Evolutionary conservation across 2,329 filamentous ascomycete genomes (phyloP).

Genomic region (Chrysosphaeria jannelii): DNA sequence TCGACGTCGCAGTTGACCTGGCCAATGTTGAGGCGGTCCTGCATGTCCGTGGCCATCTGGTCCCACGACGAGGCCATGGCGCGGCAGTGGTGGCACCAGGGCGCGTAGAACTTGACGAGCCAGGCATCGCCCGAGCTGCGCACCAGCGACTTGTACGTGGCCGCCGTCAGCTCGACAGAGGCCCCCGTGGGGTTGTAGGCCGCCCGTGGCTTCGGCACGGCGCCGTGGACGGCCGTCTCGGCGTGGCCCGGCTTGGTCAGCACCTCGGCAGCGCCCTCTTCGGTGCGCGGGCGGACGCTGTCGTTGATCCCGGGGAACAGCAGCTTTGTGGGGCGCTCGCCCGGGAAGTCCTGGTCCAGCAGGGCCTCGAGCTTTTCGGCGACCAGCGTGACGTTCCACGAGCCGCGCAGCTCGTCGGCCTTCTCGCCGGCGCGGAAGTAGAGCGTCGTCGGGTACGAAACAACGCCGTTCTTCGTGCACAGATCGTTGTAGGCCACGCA

Average conservation of each 20-base stretch:
- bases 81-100: constrained; percentile 91
- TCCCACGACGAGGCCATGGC: constrained; percentile 74
- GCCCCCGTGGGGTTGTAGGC: constrained; percentile 46
- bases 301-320: constrained; percentile 44
- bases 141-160: constrained; percentile 62
- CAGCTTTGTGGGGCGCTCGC: constrained; percentile 38
- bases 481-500: constrained; percentile 59
- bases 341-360: constrained; percentile 30
- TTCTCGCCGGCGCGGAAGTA: constrained; percentile 54
- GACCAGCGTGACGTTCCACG: constrained; percentile 33
- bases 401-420: constrained; percentile 30
- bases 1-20: constrained; percentile 89
- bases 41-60: constrained; percentile 73
- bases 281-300: constrained; percentile 10
- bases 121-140: constrained; percentile 72
- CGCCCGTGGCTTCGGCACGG: constrained; percentile 14
- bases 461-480: constrained; percentile 36
- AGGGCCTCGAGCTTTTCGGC: constrained; percentile 10
- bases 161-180: constrained; percentile 47
- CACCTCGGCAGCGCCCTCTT: constrained; percentile 4
- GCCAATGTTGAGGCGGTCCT: constrained; percentile 65
- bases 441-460: constrained; percentile 44
- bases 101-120: constrained; percentile 98
- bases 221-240: constrained; percentile 1
- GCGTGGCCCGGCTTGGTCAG: constrained; percentile 2